Base-by-base conservation (phyloP, 2,329 filamentous ascomycete genomes). In the Aureobasidium sp. region DNA sequence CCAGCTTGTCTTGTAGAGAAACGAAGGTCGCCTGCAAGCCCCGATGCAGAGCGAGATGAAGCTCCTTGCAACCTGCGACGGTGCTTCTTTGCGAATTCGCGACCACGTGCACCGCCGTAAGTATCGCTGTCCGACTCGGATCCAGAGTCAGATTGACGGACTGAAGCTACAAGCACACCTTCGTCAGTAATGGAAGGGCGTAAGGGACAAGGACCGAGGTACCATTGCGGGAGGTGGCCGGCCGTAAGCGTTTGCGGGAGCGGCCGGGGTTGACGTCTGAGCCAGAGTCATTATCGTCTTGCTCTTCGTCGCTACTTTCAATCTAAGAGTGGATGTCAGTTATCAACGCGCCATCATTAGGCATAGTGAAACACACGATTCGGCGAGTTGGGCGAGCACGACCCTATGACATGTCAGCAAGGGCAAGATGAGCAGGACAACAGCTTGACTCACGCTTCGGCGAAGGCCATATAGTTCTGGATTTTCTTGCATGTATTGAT, bases 391-490 rank as follows among this genome's bases (percentile, higher is more conserved):
- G 81, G 67, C 85, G 82, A 67, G 85, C 84, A 66, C 85, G 83
- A 72, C 82, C 79, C 80, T 82, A 65, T 64, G 55, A 62, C 58
- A 58, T 65, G 69, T 77, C 70, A 78, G 74, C 39, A 48, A 41
- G 47, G 49, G 61, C 54, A 59, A 54, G 36, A 59, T n/a, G 27
- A 59, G 45, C 14, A 45, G 36, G 34, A 60, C 44, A 59, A 48
- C 36, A 59, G 39, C 10, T 16, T 16, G 57, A 76, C 88, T 65
- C 86, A 94, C 92, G 79, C 94, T 99, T 78, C 94, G 85, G 68
- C 94, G 86, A 67, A 99, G 81, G 51, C 94, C 94, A 78, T 97
- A 99, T 9, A 99, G 81, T 76, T 96, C 91, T 48, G 94, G 94
- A 70, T 99, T 96, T 71, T 90, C 89, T 69, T 87, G 83, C 68